phyloP scores from a whole-genome alignment of 2,329 filamentous ascomycete genomes.

The Tolypocladium album region DNA sequence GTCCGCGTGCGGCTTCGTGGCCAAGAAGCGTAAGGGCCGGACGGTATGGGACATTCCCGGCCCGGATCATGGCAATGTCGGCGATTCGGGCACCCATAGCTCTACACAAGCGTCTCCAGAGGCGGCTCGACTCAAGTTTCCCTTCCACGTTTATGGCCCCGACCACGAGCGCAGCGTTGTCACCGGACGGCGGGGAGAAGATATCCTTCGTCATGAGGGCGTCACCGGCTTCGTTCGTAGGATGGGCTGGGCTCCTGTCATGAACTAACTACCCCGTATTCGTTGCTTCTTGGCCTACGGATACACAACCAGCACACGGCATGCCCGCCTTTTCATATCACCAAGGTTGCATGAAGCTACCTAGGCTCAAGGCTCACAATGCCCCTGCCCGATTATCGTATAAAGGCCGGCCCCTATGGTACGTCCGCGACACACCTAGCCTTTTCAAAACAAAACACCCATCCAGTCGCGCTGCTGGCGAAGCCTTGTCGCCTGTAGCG shows the following conservation, averaged over 20 bases:
- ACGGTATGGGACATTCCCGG: conserved; percentile 4
- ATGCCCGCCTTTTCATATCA: background rate
- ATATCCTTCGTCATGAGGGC: conserved; percentile 51
- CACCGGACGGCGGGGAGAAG: conserved; percentile 47
- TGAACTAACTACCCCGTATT: conserved; percentile 17
- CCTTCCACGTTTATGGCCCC: conserved; percentile 51
- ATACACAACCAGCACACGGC: background rate
- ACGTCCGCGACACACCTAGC: background rate
- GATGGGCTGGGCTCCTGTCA: conserved; percentile 46
- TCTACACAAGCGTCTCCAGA: background rate
- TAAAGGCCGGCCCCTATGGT: background rate
- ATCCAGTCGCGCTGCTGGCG: background rate
- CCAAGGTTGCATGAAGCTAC: background rate
- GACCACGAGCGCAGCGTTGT: conserved; percentile 56
- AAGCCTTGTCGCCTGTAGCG: background rate
- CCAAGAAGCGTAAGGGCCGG: conserved; percentile 14
- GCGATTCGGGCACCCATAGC: background rate
- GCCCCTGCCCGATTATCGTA: background rate
- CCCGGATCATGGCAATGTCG: background rate
- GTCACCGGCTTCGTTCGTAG: conserved; percentile 45
- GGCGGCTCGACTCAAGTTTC: conserved; percentile 28
- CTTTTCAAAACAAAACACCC: background rate
- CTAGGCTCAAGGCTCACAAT: background rate
- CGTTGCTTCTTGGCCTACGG: background rate
- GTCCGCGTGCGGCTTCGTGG: conserved; percentile 43